Evolutionary conservation across 306 rosid species (phyloP).

Genomic region (Herpetospermum pedunculosum): DNA sequence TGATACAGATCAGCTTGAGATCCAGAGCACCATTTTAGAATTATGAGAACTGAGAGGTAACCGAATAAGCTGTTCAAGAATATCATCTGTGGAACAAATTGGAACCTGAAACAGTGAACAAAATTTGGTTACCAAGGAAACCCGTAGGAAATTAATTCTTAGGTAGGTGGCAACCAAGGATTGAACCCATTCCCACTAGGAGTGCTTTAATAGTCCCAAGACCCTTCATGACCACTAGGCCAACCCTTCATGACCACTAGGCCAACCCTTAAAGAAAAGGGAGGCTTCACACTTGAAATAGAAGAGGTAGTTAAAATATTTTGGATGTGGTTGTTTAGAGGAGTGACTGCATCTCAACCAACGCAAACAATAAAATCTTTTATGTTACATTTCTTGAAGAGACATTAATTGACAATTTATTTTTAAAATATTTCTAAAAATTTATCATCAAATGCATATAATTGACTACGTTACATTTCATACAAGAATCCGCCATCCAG

Average conservation of each 20-base stretch:
- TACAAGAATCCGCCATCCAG: neutral
- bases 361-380: neutral
- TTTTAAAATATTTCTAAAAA: neutral
- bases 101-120: slow-evolving; percentile 47
- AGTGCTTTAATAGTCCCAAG: too few relatives aligned
- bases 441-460: neutral
- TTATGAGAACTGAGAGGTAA: slow-evolving; percentile 67
- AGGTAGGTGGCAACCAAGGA: too few relatives aligned
- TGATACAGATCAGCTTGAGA: slow-evolving; percentile 88
- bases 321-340: neutral
- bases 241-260: too few relatives aligned
- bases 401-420: neutral
- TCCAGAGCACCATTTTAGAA: slow-evolving; percentile 79
- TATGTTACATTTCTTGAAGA: neutral
- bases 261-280: neutral
- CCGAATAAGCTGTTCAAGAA: slow-evolving; percentile 79
- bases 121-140: too few relatives aligned
- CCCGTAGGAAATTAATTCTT: too few relatives aligned
- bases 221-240: too few relatives aligned
- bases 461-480: neutral
- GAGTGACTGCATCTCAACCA: neutral
- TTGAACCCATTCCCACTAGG: too few relatives aligned
- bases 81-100: slow-evolving; percentile 69
- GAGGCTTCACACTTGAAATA: neutral
- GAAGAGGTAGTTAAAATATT: neutral